Evolutionary conservation across 371 early-diverging fungal species (phyloP).

Genomic region (Apophysomyces ossiformis): DNA sequence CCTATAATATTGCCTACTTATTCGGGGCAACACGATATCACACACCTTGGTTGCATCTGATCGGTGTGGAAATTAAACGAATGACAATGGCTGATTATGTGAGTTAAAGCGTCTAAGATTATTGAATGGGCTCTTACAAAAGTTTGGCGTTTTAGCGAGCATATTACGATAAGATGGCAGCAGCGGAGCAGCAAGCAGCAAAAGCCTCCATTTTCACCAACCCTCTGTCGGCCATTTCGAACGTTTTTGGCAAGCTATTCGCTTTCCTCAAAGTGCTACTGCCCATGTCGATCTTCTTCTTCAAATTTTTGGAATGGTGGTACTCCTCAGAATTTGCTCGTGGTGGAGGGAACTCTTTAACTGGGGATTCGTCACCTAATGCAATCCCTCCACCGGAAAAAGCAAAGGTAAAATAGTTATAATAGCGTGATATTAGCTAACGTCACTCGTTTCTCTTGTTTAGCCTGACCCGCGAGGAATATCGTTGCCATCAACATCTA

Average conservation of each 20-base stretch:
- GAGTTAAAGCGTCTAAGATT: slow-evolving; percentile 30
- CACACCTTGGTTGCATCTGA: slow-evolving; percentile 79
- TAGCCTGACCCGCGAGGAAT: slow-evolving; percentile 82
- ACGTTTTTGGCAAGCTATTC: slow-evolving; percentile 59
- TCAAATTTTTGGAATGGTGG: slow-evolving; percentile 96
- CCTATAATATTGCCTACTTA: slow-evolving; percentile 80
- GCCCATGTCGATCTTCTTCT: slow-evolving; percentile 91
- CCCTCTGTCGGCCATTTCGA: slow-evolving; percentile 26
- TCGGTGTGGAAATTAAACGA: slow-evolving; percentile 77
- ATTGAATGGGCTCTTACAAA: not conserved
- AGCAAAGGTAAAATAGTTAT: slow-evolving; percentile 48
- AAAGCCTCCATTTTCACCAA: slow-evolving; percentile 24
- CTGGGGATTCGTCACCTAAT: slow-evolving; percentile 34
- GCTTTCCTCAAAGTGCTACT: slow-evolving; percentile 76
- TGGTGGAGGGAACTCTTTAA: slow-evolving; percentile 36
- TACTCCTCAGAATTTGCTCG: slow-evolving; percentile 77
- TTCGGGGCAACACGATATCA: slow-evolving; percentile 81
- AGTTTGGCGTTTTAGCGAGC: slow-evolving; percentile 30
- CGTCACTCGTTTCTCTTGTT: not conserved
- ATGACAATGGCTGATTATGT: slow-evolving; percentile 85
- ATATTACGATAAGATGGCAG: slow-evolving; percentile 41
- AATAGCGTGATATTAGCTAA: not conserved
- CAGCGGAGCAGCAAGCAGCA: slow-evolving; percentile 2
- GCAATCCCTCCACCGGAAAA: slow-evolving; percentile 68
- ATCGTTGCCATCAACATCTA: slow-evolving; percentile 67